Conservation (phyloP, 2,329 filamentous ascomycete genomes). For the Amylocarpus encephaloides region DNA sequence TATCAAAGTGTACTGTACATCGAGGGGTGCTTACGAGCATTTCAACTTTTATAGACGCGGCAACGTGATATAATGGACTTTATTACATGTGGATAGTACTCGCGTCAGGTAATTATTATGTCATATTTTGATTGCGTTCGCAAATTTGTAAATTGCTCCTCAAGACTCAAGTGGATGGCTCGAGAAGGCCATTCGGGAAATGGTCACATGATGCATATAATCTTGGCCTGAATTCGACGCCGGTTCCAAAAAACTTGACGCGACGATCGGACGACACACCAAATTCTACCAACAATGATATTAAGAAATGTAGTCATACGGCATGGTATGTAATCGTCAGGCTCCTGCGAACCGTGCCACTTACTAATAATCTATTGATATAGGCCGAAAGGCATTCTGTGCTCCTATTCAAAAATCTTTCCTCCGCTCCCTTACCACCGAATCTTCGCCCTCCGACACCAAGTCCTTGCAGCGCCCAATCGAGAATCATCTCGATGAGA, state of each 20-base stretch:
- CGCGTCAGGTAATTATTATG: too few species aligned
- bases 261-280: constrained; percentile 12
- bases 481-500: constrained; percentile 8
- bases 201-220: constrained; percentile 2
- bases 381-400: constrained; percentile 49
- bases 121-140: too few species aligned
- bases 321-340: constrained; percentile 41
- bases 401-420: constrained; percentile 35
- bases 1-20: constrained; percentile 6
- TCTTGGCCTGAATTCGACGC: constrained; percentile 14
- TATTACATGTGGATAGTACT: too few species aligned
- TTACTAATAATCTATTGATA: constrained; percentile 23
- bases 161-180: too few species aligned
- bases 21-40: not conserved
- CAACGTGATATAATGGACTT: not conserved
- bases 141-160: not conserved
- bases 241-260: constrained; percentile 25
- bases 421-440: constrained; percentile 35
- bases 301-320: constrained; percentile 47
- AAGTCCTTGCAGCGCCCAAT: constrained; percentile 14
- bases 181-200: not conserved
- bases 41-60: not conserved
- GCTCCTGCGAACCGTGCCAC: not conserved
- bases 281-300: constrained; percentile 42
- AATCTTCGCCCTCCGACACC: constrained; percentile 17